Conservation (phyloP, 371 early-diverging fungal genomes). For the Syncephalastrum monosporum region DNA sequence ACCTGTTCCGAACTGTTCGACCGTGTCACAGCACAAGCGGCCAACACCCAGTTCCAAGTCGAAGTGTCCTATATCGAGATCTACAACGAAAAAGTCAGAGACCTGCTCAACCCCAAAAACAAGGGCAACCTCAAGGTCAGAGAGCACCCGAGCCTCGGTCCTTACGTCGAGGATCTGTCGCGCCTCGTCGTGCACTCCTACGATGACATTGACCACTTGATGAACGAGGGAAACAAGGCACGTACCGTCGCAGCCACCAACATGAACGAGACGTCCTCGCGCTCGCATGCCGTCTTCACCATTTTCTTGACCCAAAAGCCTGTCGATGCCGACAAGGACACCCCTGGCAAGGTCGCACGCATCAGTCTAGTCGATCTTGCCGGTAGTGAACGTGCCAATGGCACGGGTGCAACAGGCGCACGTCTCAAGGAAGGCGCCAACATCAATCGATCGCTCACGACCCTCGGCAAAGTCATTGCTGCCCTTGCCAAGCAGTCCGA, state of each 20-base stretch:
- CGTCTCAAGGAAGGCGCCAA: constrained; percentile 97
- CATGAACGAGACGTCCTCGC: constrained; percentile 92
- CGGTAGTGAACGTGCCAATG: constrained; percentile 93
- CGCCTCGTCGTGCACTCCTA: constrained; percentile 75
- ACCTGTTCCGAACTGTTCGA: constrained; percentile 77
- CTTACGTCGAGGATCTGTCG: constrained; percentile 88
- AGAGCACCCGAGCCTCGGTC: constrained; percentile 85
- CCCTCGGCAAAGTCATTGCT: constrained; percentile 96
- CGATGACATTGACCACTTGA: constrained; percentile 71
- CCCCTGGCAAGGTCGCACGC: constrained; percentile 70
- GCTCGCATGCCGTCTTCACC: constrained; percentile 95
- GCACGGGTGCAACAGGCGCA: constrained; percentile 92
- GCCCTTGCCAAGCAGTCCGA: constrained; percentile 62
- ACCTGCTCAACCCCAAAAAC: constrained; percentile 78
- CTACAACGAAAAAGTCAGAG: constrained; percentile 85
- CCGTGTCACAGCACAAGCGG: constrained; percentile 42
- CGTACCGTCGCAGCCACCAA: constrained; percentile 93
- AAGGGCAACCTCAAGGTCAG: constrained; percentile 77
- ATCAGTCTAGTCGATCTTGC: constrained; percentile 84
- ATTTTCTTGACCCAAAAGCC: constrained; percentile 70
- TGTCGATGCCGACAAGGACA: constrained; percentile 51
- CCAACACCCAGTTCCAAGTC: constrained; percentile 59
- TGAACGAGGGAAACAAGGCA: constrained; percentile 87
- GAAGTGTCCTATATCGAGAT: constrained; percentile 85
- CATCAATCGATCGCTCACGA: constrained; percentile 94